Conservation (phyloP, 1,139 yeast species). For the Scheffersomyces segobiensis region DNA sequence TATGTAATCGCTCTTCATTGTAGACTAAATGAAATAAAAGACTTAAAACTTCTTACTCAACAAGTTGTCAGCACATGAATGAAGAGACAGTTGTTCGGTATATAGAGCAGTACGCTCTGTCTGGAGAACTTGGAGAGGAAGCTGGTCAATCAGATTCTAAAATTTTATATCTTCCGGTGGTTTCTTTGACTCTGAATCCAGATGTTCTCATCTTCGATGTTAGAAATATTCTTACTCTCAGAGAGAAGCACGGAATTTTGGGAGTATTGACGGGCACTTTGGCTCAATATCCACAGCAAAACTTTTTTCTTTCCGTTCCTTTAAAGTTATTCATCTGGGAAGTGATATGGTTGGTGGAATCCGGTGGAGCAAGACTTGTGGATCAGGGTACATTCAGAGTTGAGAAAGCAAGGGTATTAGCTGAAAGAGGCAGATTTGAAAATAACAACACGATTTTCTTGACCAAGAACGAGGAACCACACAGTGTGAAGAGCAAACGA, state of each 20-base stretch:
- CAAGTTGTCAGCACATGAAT: neutral
- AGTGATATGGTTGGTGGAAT: slow-evolving; percentile 59
- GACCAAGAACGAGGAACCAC: neutral
- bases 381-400: slow-evolving; percentile 24
- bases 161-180: neutral
- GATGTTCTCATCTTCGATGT: slow-evolving; percentile 51
- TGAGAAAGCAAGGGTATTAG: slow-evolving; percentile 1
- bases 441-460: neutral
- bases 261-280: slow-evolving; percentile 84
- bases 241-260: slow-evolving; percentile 53
- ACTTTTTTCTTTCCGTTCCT: slow-evolving; percentile 81
- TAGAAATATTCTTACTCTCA: slow-evolving; percentile 50
- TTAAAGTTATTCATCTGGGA: slow-evolving; percentile 74
- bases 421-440: neutral
- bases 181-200: slow-evolving; percentile 5
- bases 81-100: neutral
- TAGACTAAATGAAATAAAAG: too few relatives aligned
- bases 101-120: neutral
- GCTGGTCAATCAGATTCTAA: neutral
- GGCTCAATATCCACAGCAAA: slow-evolving; percentile 90
- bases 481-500: neutral
- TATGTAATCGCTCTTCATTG: neutral
- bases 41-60: neutral
- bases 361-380: slow-evolving; percentile 38
- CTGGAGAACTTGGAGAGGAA: neutral